Base-by-base conservation (phyloP, 1,139 yeast species). In the Taiozyma sp. region DNA sequence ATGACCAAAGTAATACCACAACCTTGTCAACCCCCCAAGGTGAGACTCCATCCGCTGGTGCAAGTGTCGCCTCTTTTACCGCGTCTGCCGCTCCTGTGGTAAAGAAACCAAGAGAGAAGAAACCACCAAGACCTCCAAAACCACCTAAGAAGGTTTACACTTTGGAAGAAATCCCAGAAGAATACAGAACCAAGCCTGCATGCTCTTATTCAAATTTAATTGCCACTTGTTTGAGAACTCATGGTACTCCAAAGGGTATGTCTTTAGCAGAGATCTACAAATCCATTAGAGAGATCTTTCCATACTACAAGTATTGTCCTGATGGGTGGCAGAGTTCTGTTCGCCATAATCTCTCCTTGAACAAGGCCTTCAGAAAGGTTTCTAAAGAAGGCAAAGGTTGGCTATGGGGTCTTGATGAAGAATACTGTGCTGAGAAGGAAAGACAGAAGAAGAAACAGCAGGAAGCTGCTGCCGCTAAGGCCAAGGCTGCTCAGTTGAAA, bases 281-380 rank as follows among this genome's bases (percentile, higher is more conserved):
- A 50, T 88, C 90, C 2, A 88, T 93, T 48, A 87, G 87, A 64
- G 96, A 88, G 42, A 70, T 86, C 11, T 91, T 87, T 66, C 99
- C 98, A 2, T 93, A 88, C 68, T 93, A 88, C 68, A 80, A 85
- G 63, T 93, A 88, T 68, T 90, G 97, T 63, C 90, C 95, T 1
- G 96, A 90, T 66, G 98, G 98, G 3, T 93, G 99, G 99, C 99
- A 93, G 69, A 85, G 88, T 63, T 81, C 95, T 1, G 95, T 93
- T 16, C 79, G 95, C 46, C 99, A 93, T 69, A 90, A 89, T 61
- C 74, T 93, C 43, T 85, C 91, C 26, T 74, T 89, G 58, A 90
- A 90, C 68, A 89, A 89, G 68, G 83, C 91, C 9, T 93, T 93
- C 70, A 79, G 83, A 52, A 83, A 86, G 59, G 82, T 86, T 10